Evolutionary conservation across 2,329 filamentous ascomycete genomes (phyloP), one percentile per base, ranked within the genome.

Genomic region (Thelonectria blattea): DNA sequence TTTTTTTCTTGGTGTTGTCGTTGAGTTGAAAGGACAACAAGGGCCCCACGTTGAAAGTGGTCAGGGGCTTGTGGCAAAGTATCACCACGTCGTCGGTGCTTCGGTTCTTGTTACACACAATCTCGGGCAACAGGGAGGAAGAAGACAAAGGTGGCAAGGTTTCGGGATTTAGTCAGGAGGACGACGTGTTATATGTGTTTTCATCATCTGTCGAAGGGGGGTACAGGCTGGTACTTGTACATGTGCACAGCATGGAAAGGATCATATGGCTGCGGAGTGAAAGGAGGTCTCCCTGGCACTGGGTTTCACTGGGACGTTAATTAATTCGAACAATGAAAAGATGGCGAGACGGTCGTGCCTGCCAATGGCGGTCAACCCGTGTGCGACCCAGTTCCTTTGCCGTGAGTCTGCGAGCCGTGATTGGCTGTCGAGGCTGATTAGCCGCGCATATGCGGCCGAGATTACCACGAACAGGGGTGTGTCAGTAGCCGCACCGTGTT

Each of bases 371-470:
- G 34, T 11, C 34, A 37, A 37, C 34, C 11, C 34, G 34, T 15
- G 11, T 37, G 34, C 34, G 11, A 15, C 6, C 34, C 34, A 11
- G 15, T 12, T 37, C 34, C 34, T 37, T 7, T 10, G 27, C 27
- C 27, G 5, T 30, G 34, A 37, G 34, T 32, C n/a, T 41, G 22
- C 15, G 50, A 48, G 57, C 17, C 43, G 20, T 71, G 68, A 71
- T 68, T 71, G 59, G 68, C 22, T 52, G 42, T 56, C 18, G 48
- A 32, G 45, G 60, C 49, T 68, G 59, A 71, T 64, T 68, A 71
- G 68, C 58, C 62, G 67, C 64, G 64, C 65, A 62, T 64, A 71
- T 69, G 68, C 67, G 63, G 56, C 68, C 68, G 69, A 71, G 67
- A 71, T 71, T 71, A 65, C 67, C 46, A 63, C 58, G 55, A 42